These are phyloP conservation scores for Arxiozyma slooffiae DNA, from an alignment of 1,139 yeast species.

Conservation along the genomic window DNA sequence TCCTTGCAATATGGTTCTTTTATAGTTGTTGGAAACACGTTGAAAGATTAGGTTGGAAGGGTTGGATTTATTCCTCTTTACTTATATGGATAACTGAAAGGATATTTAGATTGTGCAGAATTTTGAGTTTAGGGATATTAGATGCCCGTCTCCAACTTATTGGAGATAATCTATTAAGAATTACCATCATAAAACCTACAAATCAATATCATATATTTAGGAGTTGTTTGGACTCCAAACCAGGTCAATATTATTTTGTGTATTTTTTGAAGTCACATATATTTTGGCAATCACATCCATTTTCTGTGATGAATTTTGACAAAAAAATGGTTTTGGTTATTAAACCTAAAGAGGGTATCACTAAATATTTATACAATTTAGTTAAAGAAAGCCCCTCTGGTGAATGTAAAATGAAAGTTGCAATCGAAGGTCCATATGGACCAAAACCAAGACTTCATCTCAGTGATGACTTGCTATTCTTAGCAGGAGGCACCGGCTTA, in stretches of 20 bases:
- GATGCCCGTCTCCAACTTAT: slow-evolving; percentile 42
- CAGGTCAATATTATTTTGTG: slow-evolving; percentile 26
- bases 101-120: slow-evolving; percentile 41
- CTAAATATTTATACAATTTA: slow-evolving; percentile 31
- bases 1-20: slow-evolving; percentile 47
- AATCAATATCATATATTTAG: slow-evolving; percentile 17
- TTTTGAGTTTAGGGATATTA: slow-evolving; percentile 38
- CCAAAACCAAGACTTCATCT: slow-evolving; percentile 40
- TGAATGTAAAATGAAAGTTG: slow-evolving; percentile 29
- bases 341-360: slow-evolving; percentile 41
- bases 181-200: slow-evolving; percentile 30
- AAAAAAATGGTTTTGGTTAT: slow-evolving; percentile 37
- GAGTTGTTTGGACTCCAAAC: slow-evolving; percentile 29
- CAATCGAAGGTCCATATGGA: slow-evolving; percentile 62
- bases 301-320: slow-evolving; percentile 40
- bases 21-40: slow-evolving; percentile 55
- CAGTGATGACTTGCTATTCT: slow-evolving; percentile 44
- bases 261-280: slow-evolving; percentile 28
- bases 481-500: slow-evolving; percentile 71
- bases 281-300: slow-evolving; percentile 70
- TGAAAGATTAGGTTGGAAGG: slow-evolving; percentile 36
- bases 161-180: slow-evolving; percentile 33
- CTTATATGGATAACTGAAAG: slow-evolving; percentile 62
- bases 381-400: slow-evolving; percentile 15
- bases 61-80: slow-evolving; percentile 43